Evolutionary conservation across 2,329 filamentous ascomycete genomes (phyloP), one percentile per base, ranked within the genome.

Genomic region (Pseudogymnoascus sp.): DNA sequence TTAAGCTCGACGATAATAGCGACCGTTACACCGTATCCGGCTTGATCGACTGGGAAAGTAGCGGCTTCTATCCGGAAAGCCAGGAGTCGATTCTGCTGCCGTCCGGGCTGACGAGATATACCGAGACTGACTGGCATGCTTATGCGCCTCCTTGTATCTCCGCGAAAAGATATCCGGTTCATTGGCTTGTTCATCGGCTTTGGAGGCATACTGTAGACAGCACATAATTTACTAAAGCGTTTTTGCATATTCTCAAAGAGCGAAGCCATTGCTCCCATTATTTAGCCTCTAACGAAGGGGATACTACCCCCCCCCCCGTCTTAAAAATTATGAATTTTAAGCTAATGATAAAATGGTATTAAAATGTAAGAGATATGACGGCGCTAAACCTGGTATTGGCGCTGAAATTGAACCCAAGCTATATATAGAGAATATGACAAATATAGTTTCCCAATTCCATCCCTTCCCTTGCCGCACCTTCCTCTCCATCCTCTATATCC

Each of bases 1-100:
- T 68, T 19, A 60, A 65, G 26, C 19, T 38, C 10, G 64, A 66
- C 62, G 17, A 13, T 15, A 35, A 61, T 13, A 53, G 36, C 36
- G 50, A 62, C 8, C 2, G 2, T 2, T 67, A 65, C 36, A 23
- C 21, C 13, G 61, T 68, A n/a, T 63, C 65, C 15, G 65, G 65
- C 28, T 62, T 67, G 4, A 64, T 67, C 19, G 64, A 68, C 35
- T 68, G 64, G 64, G 66, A 67, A 42, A 65, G 26, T 4, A 65
- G 62, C 50, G 64, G 64, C 15, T 65, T 65, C 50, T 68, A 68
- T 26, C 66, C 62, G 3, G 66, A 65, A 40, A 63, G 64, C 38
- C 50, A 65, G 13, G 65, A 65, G 23, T 67, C 62, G 17, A 36
- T 38, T n/a, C 31, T 21, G 36, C 2, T 65, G 13, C 23, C 62